Evolutionary conservation across 805 yeast genomes (phyloP), one percentile per base, ranked within the genome.

Genomic region (Wickerhamomyces bisporus): DNA sequence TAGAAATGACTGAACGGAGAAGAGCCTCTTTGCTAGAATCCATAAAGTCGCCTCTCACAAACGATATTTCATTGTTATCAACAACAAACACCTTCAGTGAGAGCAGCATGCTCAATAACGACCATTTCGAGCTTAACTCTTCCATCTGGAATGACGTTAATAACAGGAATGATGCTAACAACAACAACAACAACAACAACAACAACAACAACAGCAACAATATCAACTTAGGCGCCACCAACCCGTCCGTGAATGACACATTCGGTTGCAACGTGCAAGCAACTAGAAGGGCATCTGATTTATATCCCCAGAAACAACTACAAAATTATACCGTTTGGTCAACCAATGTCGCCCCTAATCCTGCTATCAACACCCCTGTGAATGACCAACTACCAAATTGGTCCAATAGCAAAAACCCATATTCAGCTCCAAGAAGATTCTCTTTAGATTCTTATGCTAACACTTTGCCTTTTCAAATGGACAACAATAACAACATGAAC

Each of bases 91-190:
- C 19, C 19, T 26, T 7, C 30, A 34, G 26, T 30, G 31, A 25
- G n/a, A 30, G 30, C 29, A 38, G 12, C 18, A 35, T 21, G 39
- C 27, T 13, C 30, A 30, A 26, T 38, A 39, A 40, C 21, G 43
- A 44, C 35, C 48, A 45, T 4, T 44, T 44, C 28, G 45, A 44
- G 17, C 42, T 44, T 21, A 42, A 44, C 41, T 28, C 45, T 2
- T 34, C 41, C 25, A 41, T 44, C 29, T 44, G 48, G 48, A 31
- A 18, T 18, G 26, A 25, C 8, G 9, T 5, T 21, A 5, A 26
- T 23, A 4, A 21, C 27, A 14, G 16, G 12, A n/a, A n/a, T n/a
- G n/a, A n/a, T n/a, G n/a, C n/a, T n/a, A n/a, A n/a, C n/a, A n/a
- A n/a, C n/a, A n/a, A n/a, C n/a, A 19, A 18, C n/a, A 34, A 19